Evolutionary conservation across 306 rosid species (phyloP).

Genomic region (Pachyrhizus erosus): DNA sequence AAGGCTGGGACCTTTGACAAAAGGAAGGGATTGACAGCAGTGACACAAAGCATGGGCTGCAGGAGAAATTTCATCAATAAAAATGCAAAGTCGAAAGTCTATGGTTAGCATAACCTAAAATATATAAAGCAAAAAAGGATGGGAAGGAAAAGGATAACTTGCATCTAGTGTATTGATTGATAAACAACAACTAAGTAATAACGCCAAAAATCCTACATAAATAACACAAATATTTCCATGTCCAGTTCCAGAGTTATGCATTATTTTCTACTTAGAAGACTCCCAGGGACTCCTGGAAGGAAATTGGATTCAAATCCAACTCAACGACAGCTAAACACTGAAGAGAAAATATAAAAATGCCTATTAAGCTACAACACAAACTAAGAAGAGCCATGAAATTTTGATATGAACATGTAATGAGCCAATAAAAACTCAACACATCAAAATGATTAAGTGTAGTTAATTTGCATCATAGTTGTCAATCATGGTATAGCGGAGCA

Average conservation of each 20-base stretch:
- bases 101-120: conserved; percentile 27
- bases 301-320: conserved; percentile 32
- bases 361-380: background rate
- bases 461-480: no score
- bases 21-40: conserved; percentile 97
- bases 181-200: conserved; percentile 1
- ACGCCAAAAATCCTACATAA: background rate
- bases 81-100: background rate
- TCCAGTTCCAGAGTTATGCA: conserved; percentile 9
- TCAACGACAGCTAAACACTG: conserved; percentile 31
- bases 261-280: conserved; percentile 21
- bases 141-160: conserved; percentile 8
- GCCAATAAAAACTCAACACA: conserved; percentile 25
- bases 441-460: background rate
- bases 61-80: conserved; percentile 49
- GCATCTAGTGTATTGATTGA: conserved; percentile 7
- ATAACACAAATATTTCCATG: background rate
- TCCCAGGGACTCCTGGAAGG: background rate
- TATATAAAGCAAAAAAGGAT: background rate
- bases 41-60: conserved; percentile 99
- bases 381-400: conserved; percentile 9
- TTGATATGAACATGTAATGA: conserved; percentile 33
- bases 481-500: no score
- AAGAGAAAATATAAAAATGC: conserved; percentile 7
- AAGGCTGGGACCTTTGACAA: conserved; percentile 93